These are phyloP conservation scores for Aspergillus carlsbadensis DNA, from an alignment of 495 filamentous ascomycete species.

Conservation along the genomic window DNA sequence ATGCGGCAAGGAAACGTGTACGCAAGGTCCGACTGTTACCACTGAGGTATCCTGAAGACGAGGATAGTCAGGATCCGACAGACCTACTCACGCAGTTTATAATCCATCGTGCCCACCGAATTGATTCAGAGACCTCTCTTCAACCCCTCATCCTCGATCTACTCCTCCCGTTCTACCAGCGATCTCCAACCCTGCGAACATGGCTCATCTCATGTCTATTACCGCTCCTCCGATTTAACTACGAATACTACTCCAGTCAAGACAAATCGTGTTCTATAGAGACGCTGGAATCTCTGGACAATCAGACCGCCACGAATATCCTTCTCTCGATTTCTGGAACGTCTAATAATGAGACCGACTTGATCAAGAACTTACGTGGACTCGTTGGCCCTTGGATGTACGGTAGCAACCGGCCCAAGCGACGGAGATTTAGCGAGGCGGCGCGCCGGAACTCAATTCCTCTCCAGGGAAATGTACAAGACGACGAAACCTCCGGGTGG, in stretches of 20 bases:
- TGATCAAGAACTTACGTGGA: slow-evolving; percentile 71
- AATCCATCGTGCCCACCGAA: slow-evolving; percentile 68
- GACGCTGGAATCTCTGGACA: slow-evolving; percentile 54
- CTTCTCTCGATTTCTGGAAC: slow-evolving; percentile 64
- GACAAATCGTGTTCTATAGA: slow-evolving; percentile 59
- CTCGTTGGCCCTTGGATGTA: slow-evolving; percentile 83
- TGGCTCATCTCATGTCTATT: slow-evolving; percentile 80
- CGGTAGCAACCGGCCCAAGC: slow-evolving; percentile 62
- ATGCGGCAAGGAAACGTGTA: slow-evolving; percentile 65
- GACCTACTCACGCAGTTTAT: slow-evolving; percentile 70
- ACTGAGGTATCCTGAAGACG: slow-evolving; percentile 49
- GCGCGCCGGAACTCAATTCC: slow-evolving; percentile 31
- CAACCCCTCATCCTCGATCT: slow-evolving; percentile 70
- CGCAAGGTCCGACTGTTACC: slow-evolving; percentile 68
- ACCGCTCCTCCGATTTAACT: slow-evolving; percentile 76
- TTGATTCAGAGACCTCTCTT: slow-evolving; percentile 77
- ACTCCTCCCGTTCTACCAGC: slow-evolving; percentile 71
- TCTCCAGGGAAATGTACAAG: slow-evolving; percentile 24
- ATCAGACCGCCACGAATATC: slow-evolving; percentile 60
- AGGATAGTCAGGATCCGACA: slow-evolving; percentile 39
- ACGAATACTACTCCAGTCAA: slow-evolving; percentile 73
- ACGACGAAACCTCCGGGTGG: slow-evolving; percentile 55
- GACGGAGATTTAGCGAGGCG: slow-evolving; percentile 48
- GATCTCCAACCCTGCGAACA: slow-evolving; percentile 61
- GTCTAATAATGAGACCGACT: slow-evolving; percentile 39